These are phyloP conservation scores for Fusarium multiceps DNA, from an alignment of 2,329 filamentous ascomycete genomes.

Conservation along the genomic window DNA sequence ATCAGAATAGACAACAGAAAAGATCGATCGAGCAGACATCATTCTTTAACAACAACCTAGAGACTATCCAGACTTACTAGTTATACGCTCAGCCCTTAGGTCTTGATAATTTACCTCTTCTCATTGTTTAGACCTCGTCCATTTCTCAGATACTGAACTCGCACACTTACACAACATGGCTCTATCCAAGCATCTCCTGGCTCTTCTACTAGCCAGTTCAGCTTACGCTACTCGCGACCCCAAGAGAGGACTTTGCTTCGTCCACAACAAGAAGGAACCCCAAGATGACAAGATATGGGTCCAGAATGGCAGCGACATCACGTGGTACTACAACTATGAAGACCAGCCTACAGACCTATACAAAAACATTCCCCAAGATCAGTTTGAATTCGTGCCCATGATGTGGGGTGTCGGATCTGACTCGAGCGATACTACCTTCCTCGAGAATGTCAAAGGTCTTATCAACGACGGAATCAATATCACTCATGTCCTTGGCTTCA, in stretches of 20 bases:
- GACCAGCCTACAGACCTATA: slow-evolving; percentile 66
- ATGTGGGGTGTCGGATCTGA: slow-evolving; percentile 72
- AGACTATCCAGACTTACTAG: background rate
- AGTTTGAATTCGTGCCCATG: slow-evolving; percentile 83
- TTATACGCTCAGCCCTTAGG: background rate
- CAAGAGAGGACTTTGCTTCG: slow-evolving; percentile 80
- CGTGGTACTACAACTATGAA: slow-evolving; percentile 89
- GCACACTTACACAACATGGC: slow-evolving; percentile 14
- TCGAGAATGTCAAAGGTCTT: slow-evolving; percentile 66
- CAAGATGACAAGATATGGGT: slow-evolving; percentile 75
- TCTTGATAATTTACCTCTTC: background rate
- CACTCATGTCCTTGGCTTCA: slow-evolving; percentile 78
- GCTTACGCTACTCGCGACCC: slow-evolving; percentile 49
- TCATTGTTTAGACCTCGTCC: background rate
- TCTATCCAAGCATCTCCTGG: slow-evolving; percentile 13
- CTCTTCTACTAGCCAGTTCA: slow-evolving; percentile 39
- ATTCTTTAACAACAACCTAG: background rate
- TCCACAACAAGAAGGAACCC: slow-evolving; percentile 65
- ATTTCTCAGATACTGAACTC: background rate
- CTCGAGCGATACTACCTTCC: slow-evolving; percentile 68
- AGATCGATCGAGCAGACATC: background rate
- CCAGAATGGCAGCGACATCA: slow-evolving; percentile 66
- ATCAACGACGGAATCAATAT: slow-evolving; percentile 67
- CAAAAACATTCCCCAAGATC: slow-evolving; percentile 58
- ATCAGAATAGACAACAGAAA: too few relatives aligned